Evolutionary conservation across 192 early-diverging fungal genomes (phyloP).

Genomic region (Coemansia sp.): DNA sequence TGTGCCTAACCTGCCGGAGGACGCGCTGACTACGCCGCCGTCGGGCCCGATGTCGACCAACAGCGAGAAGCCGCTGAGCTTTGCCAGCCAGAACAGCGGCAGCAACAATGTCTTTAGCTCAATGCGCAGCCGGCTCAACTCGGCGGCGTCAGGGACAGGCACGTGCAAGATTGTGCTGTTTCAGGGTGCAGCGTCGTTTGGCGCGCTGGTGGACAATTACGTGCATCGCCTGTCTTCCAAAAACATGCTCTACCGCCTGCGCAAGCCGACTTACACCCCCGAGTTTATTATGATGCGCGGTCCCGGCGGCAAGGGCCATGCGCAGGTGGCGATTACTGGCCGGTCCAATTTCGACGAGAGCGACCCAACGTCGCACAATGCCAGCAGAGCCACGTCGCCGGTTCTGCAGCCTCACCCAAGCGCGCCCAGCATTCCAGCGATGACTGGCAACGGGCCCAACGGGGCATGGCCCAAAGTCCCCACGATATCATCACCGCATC

Average conservation of each 20-base stretch:
- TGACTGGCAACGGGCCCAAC: constrained; percentile 8
- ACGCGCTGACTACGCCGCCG: constrained; percentile 22
- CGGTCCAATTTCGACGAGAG: constrained; percentile 35
- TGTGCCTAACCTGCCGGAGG: constrained; percentile 33
- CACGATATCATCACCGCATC: constrained; percentile 44
- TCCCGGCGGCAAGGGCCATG: constrained; percentile 84
- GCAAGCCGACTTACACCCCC: constrained; percentile 64
- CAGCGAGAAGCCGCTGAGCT: constrained; percentile 42
- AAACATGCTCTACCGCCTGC: constrained; percentile 61
- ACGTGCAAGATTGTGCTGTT: constrained; percentile 75
- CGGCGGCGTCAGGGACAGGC: constrained; percentile 50
- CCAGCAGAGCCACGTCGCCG: constrained; percentile 39
- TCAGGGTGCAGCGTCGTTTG: constrained; percentile 87
- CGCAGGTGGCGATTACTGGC: constrained; percentile 64
- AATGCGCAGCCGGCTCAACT: constrained; percentile 51
- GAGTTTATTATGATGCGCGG: constrained; percentile 97
- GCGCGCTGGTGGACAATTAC: constrained; percentile 80
- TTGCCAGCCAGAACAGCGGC: constrained; percentile 40
- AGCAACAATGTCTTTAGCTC: constrained; percentile 32
- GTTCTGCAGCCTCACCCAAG: constrained; percentile 46
- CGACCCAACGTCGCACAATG: constrained; percentile 33
- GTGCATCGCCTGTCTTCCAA: constrained; percentile 66
- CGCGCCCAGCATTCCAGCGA: constrained; percentile 17
- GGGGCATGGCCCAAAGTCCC: constrained; percentile 40
- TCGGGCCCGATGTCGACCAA: constrained; percentile 15